Evolutionary conservation across 768 basidiomycete species (phyloP).

Genomic region (Boletus speciosus): DNA sequence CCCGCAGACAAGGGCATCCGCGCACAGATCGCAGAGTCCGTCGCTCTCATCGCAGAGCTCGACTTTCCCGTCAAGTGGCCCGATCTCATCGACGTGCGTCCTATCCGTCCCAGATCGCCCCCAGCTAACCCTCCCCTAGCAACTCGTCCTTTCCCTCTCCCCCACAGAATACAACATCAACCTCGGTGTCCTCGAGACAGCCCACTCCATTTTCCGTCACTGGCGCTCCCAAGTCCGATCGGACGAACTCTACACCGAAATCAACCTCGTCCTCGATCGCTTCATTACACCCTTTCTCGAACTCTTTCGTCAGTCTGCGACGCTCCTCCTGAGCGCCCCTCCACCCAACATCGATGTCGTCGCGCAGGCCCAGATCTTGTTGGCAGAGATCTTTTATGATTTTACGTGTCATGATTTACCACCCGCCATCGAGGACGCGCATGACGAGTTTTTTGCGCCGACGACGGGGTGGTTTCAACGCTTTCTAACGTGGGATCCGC

Average conservation of each 20-base stretch:
- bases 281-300: conserved; percentile 84
- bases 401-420: conserved; percentile 94
- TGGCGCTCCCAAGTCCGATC: conserved; percentile 92
- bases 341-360: conserved; percentile 45
- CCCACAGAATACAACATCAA: conserved; percentile 80
- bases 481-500: conserved; percentile 78
- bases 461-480: conserved; percentile 69
- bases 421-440: conserved; percentile 86
- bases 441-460: conserved; percentile 77
- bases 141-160: conserved; percentile 84
- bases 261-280: conserved; percentile 83
- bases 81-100: conserved; percentile 83
- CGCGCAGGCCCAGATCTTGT: conserved; percentile 71
- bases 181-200: conserved; percentile 87
- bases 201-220: conserved; percentile 91
- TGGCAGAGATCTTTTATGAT: conserved; percentile 89
- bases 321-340: conserved; percentile 43
- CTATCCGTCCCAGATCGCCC: background rate
- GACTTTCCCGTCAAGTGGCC: conserved; percentile 92
- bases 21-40: conserved; percentile 88
- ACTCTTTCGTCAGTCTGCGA: conserved; percentile 69
- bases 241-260: conserved; percentile 81
- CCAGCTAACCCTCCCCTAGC: conserved; percentile 45
- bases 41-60: conserved; percentile 84
- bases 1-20: conserved; percentile 70